Conservation (phyloP, 441 rosid genomes). For the Populus hybrid region DNA sequence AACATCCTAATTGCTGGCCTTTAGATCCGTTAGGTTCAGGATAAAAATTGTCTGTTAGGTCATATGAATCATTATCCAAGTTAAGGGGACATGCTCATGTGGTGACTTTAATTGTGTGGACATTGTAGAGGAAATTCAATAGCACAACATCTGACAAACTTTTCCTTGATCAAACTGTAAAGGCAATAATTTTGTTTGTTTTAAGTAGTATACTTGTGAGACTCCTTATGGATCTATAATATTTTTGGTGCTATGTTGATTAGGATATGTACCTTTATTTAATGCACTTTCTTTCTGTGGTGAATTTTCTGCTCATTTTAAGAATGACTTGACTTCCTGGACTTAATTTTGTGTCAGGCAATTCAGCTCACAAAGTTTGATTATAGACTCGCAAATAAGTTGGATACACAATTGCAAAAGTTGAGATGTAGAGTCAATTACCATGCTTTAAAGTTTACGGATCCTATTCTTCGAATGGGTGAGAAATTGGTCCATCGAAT, state of each 20-base stretch:
- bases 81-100: neutral
- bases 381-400: conserved; percentile 86
- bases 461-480: conserved; percentile 78
- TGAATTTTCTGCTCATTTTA: neutral
- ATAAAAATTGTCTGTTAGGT: neutral
- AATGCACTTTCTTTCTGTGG: neutral
- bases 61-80: neutral
- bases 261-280: neutral
- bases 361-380: conserved; percentile 91
- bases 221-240: neutral
- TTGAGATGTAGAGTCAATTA: conserved; percentile 94
- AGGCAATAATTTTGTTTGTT: neutral
- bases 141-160: neutral
- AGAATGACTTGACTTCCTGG: conserved; percentile 14
- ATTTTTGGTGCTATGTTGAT: neutral
- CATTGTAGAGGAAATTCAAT: conserved; percentile 3
- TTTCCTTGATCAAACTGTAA: neutral
- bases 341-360: conserved; percentile 46
- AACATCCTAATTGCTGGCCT: neutral
- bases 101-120: neutral
- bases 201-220: neutral
- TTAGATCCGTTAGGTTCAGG: neutral
- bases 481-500: conserved; percentile 62
- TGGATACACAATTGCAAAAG: conserved; percentile 80
- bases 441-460: conserved; percentile 80